Base-by-base conservation (phyloP, 768 basidiomycete species). In the Pulveroboletus sp. region DNA sequence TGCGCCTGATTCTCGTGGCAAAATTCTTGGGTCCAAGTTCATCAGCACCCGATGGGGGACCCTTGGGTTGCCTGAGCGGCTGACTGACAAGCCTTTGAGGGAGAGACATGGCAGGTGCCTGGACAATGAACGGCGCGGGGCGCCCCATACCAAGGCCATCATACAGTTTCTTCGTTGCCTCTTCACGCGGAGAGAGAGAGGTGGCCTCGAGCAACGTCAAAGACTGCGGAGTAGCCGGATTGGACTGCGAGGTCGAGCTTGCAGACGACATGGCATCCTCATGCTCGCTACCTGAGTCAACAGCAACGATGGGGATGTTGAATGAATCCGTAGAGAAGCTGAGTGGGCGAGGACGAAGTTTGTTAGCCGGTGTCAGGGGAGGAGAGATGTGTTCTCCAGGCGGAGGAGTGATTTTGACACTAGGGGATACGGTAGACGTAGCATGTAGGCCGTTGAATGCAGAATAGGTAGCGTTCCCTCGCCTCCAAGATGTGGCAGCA, bases 1-100 rank as follows among this genome's bases (percentile, higher is more conserved):
- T 82, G 61, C 87, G 81, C 69, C 89, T 79, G 70, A 89, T 86
- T 59, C 90, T 81, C 33, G 83, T 83, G 7, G 90, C 90, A 73
- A 93, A 93, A 67, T 93, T 93, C 77, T 88, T 86, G 39, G 87
- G 85, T 17, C 86, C 85, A 43, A 93, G 80, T 64, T 93, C 90
- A 62, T 93, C 90, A 56, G 82, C 82, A 63, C 86, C 85, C 21
- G 86, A 86, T 39, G 91, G 91, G 49, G 91, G 91, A 60, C 91
- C 91, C 51, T 83, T 81, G 60, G 91, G 91, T 74, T 93, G 91
- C 68, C 91, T 83, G 47, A 83, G 76, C 52, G 87, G 85, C 63
- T 85, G 82, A 67, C 82, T 86, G 54, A 74, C 74, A 69, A 84
- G 63, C 75, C 82, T 80, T 47, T 73, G 73, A 28, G 72, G 70